A percentile compares a stretch with the other conserved stretches of the same genome.
Conservation (phyloP, 2,329 filamentous ascomycete species). For the Berkeleyomyces rouxiae region DNA sequence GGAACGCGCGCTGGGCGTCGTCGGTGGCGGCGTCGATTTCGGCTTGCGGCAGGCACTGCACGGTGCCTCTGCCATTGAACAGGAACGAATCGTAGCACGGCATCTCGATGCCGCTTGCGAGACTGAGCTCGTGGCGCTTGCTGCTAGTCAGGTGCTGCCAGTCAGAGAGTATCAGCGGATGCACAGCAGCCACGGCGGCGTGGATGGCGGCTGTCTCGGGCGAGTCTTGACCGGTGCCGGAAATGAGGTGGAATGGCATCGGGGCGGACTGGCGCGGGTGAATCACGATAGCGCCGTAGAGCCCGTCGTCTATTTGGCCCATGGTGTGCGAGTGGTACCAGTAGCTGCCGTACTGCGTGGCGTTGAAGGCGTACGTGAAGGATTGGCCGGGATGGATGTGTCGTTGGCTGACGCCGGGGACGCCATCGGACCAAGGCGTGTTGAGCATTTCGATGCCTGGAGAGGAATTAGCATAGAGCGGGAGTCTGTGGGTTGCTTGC, state of each 20-base stretch:
- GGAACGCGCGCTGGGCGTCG: slow-evolving; percentile 19
- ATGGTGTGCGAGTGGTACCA: slow-evolving; percentile 44
- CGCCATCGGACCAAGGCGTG: slow-evolving; percentile 45
- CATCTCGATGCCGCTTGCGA: slow-evolving; percentile 29
- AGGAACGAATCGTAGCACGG: slow-evolving; percentile 44
- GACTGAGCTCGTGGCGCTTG: slow-evolving; percentile 28
- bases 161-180: slow-evolving; percentile 37
- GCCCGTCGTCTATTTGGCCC: slow-evolving; percentile 41
- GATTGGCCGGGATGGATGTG: slow-evolving; percentile 30
- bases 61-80: slow-evolving; percentile 43
- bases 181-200: slow-evolving; percentile 29
- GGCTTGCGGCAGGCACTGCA: slow-evolving; percentile 31
- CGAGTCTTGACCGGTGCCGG: slow-evolving; percentile 16
- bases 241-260: slow-evolving; percentile 36
- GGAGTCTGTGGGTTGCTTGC: not conserved
- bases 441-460: slow-evolving; percentile 31
- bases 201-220: slow-evolving; percentile 21
- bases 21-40: slow-evolving; percentile 26
- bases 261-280: slow-evolving; percentile 20
- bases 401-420: slow-evolving; percentile 38
- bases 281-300: slow-evolving; percentile 40
- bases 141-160: slow-evolving; percentile 37
- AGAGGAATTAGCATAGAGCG: not conserved
- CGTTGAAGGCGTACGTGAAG: slow-evolving; percentile 39
- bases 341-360: slow-evolving; percentile 39